A percentile compares a stretch with the other conserved stretches of the same genome.
Evolutionary conservation across 164 flowering plant genomes (phyloP).

Genomic region (Liriodendron chinense): DNA sequence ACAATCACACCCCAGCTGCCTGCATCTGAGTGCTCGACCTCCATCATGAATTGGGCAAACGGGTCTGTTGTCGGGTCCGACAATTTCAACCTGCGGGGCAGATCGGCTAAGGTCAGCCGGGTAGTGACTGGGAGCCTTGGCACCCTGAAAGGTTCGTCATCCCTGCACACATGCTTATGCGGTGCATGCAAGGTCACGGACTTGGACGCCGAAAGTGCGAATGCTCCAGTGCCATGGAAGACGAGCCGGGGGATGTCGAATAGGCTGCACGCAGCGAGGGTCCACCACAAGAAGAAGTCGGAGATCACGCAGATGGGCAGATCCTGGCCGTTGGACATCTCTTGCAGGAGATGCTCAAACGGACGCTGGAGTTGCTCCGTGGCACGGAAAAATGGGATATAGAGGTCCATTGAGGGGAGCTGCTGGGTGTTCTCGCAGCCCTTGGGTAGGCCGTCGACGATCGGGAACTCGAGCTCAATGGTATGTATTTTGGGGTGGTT

Average conservation of each 20-base stretch:
- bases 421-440: conserved; percentile 31
- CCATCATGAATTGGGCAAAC: neutral
- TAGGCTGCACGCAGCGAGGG: conserved; percentile 14
- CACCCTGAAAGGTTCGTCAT: neutral
- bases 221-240: conserved; percentile 37
- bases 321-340: conserved; percentile 11
- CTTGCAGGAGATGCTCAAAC: conserved; percentile 12
- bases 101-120: conserved; percentile 10
- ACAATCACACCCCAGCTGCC: conserved; percentile 25
- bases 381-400: conserved; percentile 14
- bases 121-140: conserved; percentile 14
- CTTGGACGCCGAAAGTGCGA: conserved; percentile 20
- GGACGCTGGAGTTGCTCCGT: conserved; percentile 21
- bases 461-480: conserved; percentile 26
- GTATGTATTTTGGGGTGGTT: conserved; percentile 14
- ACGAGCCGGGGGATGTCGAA: conserved; percentile 30
- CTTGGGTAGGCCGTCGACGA: conserved; percentile 14
- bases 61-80: neutral
- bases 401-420: conserved; percentile 25
- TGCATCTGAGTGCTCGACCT: neutral
- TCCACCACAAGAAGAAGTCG: conserved; percentile 35
- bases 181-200: neutral
- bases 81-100: conserved; percentile 6
- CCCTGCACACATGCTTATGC: neutral
- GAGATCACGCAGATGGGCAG: conserved; percentile 38